Percentiles rank a stretch among this genome's conserved stretches.
Conservation (phyloP, 2,329 filamentous ascomycete genomes). For the Colletotrichum siamense region DNA sequence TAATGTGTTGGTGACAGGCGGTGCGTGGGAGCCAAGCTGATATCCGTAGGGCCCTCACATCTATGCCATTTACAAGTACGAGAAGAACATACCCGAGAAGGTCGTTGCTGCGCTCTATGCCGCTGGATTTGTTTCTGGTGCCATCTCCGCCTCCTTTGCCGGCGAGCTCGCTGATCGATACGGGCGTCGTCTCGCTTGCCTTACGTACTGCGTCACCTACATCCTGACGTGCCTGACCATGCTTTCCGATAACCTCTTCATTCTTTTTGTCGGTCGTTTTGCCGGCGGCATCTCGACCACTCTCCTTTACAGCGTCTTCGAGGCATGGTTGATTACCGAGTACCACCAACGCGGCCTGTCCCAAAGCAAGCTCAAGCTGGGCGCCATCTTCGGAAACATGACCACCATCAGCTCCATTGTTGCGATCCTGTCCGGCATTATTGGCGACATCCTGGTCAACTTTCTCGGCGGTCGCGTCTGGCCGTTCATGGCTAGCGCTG, state of each 20-base stretch:
- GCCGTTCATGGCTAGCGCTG: slow-evolving; percentile 55
- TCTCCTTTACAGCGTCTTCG: slow-evolving; percentile 63
- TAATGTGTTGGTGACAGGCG: neutral
- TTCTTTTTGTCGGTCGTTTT: slow-evolving; percentile 60
- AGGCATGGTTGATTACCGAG: slow-evolving; percentile 66
- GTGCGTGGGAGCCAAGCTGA: neutral
- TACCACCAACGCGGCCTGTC: slow-evolving; percentile 53
- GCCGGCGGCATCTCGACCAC: slow-evolving; percentile 62
- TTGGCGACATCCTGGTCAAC: slow-evolving; percentile 56
- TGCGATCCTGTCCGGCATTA: slow-evolving; percentile 58
- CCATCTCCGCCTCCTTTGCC: slow-evolving; percentile 46
- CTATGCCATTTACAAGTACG: slow-evolving; percentile 58
- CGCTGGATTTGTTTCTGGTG: slow-evolving; percentile 54
- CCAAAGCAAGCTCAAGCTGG: slow-evolving; percentile 45
- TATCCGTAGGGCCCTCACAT: slow-evolving; percentile 48
- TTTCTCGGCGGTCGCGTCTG: slow-evolving; percentile 52
- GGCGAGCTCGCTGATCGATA: slow-evolving; percentile 46
- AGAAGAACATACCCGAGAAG: slow-evolving; percentile 49
- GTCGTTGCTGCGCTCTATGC: slow-evolving; percentile 51
- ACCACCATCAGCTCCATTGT: slow-evolving; percentile 59
- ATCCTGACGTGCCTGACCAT: slow-evolving; percentile 57
- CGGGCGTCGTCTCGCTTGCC: slow-evolving; percentile 56
- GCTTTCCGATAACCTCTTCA: slow-evolving; percentile 42
- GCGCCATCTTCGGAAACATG: slow-evolving; percentile 57
- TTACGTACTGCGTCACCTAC: slow-evolving; percentile 59